A percentile compares a stretch with the other conserved stretches of the same genome.
These are phyloP conservation scores for Carpinus fangiana DNA, from an alignment of 306 rosid species.

Conservation along the genomic window DNA sequence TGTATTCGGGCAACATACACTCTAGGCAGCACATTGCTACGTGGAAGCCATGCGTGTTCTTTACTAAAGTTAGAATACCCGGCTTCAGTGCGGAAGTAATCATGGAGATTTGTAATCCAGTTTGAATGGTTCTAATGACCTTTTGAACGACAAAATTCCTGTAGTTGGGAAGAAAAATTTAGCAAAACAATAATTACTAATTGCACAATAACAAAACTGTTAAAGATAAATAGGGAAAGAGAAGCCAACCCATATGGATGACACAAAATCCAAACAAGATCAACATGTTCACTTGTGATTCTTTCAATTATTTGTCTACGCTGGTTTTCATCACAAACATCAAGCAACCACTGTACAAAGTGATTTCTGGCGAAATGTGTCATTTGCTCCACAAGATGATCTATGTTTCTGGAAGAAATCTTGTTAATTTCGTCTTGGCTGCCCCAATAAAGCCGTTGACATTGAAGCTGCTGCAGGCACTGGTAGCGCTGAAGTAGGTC, in stretches of 20 bases:
- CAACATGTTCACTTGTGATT: slow-evolving; percentile 39
- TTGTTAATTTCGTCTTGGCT: slow-evolving; percentile 33
- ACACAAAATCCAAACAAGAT: slow-evolving; percentile 48
- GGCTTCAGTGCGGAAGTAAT: slow-evolving; percentile 44
- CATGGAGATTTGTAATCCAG: slow-evolving; percentile 42
- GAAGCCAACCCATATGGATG: slow-evolving; percentile 55
- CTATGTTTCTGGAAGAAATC: slow-evolving; percentile 43
- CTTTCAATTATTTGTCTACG: slow-evolving; percentile 37
- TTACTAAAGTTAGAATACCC: slow-evolving; percentile 46
- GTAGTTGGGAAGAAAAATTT: slow-evolving; percentile 22
- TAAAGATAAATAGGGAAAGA: slow-evolving; percentile 23
- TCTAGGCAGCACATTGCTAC: no score
- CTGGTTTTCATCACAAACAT: slow-evolving; percentile 56
- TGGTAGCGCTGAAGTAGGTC: no score
- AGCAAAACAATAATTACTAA: neutral
- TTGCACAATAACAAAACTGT: neutral
- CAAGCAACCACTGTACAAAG: slow-evolving; percentile 58
- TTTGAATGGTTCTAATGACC: slow-evolving; percentile 57
- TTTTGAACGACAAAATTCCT: slow-evolving; percentile 62
- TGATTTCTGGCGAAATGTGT: slow-evolving; percentile 58
- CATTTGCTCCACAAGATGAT: slow-evolving; percentile 56
- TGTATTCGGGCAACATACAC: no score
- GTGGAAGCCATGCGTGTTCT: no score
- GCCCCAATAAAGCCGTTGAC: neutral
- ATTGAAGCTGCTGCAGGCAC: no score